Evolutionary conservation across 2,329 filamentous ascomycete genomes (phyloP).

Genomic region (Alternaria tenuissima): DNA sequence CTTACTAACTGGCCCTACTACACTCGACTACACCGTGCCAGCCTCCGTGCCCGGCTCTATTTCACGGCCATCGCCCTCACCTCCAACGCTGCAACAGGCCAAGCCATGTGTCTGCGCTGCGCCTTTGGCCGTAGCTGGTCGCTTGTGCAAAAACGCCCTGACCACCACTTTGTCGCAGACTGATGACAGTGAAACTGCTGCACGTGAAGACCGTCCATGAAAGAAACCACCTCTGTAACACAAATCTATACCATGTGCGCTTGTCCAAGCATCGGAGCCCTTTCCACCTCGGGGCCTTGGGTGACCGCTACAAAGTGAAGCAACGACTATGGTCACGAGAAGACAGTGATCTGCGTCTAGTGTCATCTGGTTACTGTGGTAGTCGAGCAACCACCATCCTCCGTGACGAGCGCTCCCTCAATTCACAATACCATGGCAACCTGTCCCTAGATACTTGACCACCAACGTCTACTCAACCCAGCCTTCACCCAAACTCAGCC

Average conservation of each 20-base stretch:
- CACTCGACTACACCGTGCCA: no score
- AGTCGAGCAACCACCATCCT: constrained; percentile 1
- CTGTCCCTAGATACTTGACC: neutral
- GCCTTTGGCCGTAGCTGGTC: constrained; percentile 24
- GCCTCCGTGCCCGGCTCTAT: no score
- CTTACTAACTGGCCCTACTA: neutral
- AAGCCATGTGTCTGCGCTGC: constrained; percentile 8
- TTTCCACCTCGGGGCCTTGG: neutral
- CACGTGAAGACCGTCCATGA: neutral
- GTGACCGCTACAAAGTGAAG: constrained; percentile 11
- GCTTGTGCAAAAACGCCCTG: constrained; percentile 20
- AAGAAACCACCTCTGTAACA: neutral
- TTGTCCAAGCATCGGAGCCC: constrained; percentile 1
- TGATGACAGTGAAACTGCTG: constrained; percentile 16
- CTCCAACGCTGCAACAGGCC: constrained; percentile 10
- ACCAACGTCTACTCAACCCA: neutral
- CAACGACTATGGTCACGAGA: constrained; percentile 5
- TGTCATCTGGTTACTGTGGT: constrained; percentile 10
- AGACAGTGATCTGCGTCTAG: neutral
- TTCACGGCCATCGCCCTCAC: neutral
- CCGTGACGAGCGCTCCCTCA: neutral
- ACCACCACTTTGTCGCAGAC: constrained; percentile 22
- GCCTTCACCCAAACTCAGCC: neutral
- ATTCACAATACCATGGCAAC: neutral
- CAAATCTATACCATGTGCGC: constrained; percentile 7